Percentiles rank a stretch among this genome's conserved stretches.
Conservation (phyloP, 225 moss, liverwort and hornwort species). For the Neckera pumila region DNA sequence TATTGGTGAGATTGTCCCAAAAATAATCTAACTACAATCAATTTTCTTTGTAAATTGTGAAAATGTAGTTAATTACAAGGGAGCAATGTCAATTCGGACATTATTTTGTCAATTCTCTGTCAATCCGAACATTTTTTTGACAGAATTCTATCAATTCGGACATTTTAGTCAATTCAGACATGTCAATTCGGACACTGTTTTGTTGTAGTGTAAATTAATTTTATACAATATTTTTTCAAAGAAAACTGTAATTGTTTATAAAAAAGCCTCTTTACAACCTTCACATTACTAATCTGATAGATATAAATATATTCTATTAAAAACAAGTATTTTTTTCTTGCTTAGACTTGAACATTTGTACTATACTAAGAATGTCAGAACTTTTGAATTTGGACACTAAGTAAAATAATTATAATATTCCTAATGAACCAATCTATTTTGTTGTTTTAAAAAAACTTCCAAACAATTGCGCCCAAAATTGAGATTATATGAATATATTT, state of each 20-base stretch:
- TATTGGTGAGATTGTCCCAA: not conserved
- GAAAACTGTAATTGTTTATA: not conserved
- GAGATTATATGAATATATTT: not conserved
- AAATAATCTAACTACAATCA: not conserved
- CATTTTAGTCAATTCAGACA: too few relatives aligned
- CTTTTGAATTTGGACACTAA: accelerated
- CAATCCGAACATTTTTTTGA: too few relatives aligned
- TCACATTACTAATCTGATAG: accelerated
- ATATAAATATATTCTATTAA: not conserved
- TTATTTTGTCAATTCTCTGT: too few relatives aligned
- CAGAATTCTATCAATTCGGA: too few relatives aligned
- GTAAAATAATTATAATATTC: not conserved
- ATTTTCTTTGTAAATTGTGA: not conserved
- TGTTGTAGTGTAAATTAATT: too few relatives aligned
- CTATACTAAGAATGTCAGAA: not conserved
- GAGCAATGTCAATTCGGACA: too few relatives aligned
- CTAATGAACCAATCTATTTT: not conserved
- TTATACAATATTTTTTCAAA: accelerated
- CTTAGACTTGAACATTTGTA: not conserved
- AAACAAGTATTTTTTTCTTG: accelerated
- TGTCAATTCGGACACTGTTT: too few relatives aligned
- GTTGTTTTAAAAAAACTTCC: not conserved
- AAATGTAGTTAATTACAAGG: too few relatives aligned
- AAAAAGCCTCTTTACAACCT: not conserved
- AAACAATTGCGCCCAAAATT: not conserved